phyloP scores from a whole-genome alignment of 1,139 yeast genomes.

The Debaryomyces sp. region DNA sequence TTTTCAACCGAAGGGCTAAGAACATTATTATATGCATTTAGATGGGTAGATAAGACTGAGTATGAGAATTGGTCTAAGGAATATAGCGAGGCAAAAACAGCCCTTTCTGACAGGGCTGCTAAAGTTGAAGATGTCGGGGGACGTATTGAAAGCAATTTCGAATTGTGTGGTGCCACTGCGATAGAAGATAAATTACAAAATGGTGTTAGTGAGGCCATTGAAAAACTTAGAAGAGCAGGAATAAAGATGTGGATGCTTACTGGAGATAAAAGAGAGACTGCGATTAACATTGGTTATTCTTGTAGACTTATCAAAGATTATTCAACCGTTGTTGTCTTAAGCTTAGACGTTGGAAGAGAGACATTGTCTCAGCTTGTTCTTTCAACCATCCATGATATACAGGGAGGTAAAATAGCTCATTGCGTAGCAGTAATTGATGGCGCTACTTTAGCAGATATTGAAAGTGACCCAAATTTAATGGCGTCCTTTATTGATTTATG shows the following conservation, averaged over 20 bases:
- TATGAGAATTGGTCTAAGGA: slow-evolving; percentile 68
- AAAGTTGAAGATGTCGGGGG: slow-evolving; percentile 77
- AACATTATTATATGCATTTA: slow-evolving; percentile 80
- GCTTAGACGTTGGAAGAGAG: slow-evolving; percentile 57
- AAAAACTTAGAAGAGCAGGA: slow-evolving; percentile 88
- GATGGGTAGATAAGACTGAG: slow-evolving; percentile 63
- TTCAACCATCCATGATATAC: slow-evolving; percentile 60
- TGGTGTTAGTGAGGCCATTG: slow-evolving; percentile 95
- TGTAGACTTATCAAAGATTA: slow-evolving; percentile 92
- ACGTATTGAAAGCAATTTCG: slow-evolving; percentile 64
- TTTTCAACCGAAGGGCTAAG: slow-evolving; percentile 94
- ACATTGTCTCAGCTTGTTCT: slow-evolving; percentile 56
- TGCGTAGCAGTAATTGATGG: slow-evolving; percentile 96
- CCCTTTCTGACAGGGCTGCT: slow-evolving; percentile 65
- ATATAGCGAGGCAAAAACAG: slow-evolving; percentile 76
- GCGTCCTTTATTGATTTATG: slow-evolving; percentile 82
- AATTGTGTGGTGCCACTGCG: slow-evolving; percentile 89
- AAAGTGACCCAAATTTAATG: slow-evolving; percentile 69
- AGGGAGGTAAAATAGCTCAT: slow-evolving; percentile 80
- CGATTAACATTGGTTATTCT: slow-evolving; percentile 94
- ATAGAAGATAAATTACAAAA: slow-evolving; percentile 96
- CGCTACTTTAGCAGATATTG: slow-evolving; percentile 71
- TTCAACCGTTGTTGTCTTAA: slow-evolving; percentile 80
- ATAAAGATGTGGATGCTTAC: slow-evolving; percentile 97
- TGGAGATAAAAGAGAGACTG: slow-evolving; percentile 97